Evolutionary conservation across 2,329 filamentous ascomycete genomes (phyloP), one percentile per base, ranked within the genome.

Genomic region (Allantophomopsis cytisporea): DNA sequence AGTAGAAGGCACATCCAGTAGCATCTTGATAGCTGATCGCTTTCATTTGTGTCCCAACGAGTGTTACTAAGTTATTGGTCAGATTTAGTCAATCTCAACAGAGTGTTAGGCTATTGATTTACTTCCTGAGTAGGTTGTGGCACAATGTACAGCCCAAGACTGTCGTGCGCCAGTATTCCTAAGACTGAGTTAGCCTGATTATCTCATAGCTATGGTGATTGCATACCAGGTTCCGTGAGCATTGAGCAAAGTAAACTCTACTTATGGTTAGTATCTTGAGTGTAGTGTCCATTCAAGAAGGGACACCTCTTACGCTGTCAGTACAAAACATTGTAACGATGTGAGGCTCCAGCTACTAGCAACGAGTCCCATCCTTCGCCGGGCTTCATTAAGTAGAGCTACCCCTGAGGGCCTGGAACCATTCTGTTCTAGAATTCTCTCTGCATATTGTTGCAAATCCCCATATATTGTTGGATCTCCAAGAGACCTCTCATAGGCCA

Each of bases 1-100:
- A 41, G 16, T 7, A 41, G 28, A 28, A 13, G 18, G 28, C 36
- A 38, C 35, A 41, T 38, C 36, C 36, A 41, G 30, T 17, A 41
- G 13, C 31, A 38, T 14, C 20, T 16, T 34, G 39, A 15, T 17
- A 40, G 17, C 10, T 17, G n/a, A 16, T 40, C 35, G 28, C 35
- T 40, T 12, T 40, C 14, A 17, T 20, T 17, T 8, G 35, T 32
- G 5, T 31, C 17, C 39, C 39, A 40, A 7, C 32, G 14, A 11
- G 16, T 17, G 13, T 37, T 23, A 14, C 39, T 40, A 18, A 23
- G 7, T 8, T 8, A 28, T 10, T 4, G 7, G 10, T 28, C 5
- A 28, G 28, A 5, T 15, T 13, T 35, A 16, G 23, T 20, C 23
- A 12, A 12, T 28, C 11, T 28, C 3, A 10, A 28, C 5, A 6